These are phyloP conservation scores for Rhynchospora tenuis DNA, from an alignment of 176 grass and related monocot genomes.

Conservation along the genomic window DNA sequence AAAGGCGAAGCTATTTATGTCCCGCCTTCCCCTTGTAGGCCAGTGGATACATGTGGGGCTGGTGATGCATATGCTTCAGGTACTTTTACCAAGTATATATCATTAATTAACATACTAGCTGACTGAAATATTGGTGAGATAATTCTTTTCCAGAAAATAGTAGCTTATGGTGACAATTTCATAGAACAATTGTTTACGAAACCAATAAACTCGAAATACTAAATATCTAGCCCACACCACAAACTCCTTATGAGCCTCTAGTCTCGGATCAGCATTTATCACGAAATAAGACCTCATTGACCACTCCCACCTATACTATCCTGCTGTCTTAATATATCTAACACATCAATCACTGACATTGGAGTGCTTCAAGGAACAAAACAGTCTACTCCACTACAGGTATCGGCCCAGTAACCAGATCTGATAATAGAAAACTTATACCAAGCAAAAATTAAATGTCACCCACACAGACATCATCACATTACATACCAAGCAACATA, in stretches of 20 bases:
- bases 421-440: neutral
- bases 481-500: neutral
- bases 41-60: constrained; percentile 77
- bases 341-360: neutral
- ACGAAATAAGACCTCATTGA: neutral
- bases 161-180: neutral
- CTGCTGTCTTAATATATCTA: neutral
- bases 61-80: constrained; percentile 90
- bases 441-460: neutral
- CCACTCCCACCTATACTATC: neutral
- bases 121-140: neutral
- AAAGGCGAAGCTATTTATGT: constrained; percentile 91
- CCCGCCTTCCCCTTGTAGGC: constrained; percentile 55
- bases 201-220: neutral
- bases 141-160: neutral
- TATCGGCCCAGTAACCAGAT: neutral
- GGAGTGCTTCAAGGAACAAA: neutral
- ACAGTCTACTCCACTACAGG: neutral
- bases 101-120: neutral
- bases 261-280: neutral
- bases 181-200: neutral
- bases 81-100: neutral
- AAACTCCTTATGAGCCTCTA: neutral
- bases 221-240: neutral
- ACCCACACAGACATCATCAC: neutral